Base-by-base conservation (phyloP, 768 basidiomycete species). In the Panaeolus cyanescens region DNA sequence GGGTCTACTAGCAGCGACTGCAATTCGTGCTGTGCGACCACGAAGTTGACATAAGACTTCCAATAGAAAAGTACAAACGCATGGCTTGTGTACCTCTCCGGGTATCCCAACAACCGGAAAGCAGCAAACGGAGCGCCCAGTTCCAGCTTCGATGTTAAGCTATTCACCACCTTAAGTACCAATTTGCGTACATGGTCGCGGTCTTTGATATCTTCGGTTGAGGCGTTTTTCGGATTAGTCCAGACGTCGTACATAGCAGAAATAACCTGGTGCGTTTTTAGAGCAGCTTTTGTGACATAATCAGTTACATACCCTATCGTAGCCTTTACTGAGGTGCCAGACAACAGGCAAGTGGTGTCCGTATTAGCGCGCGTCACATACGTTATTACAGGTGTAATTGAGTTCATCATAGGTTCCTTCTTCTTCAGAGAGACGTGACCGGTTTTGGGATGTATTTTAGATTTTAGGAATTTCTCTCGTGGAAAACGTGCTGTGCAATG, bases 291-390 rank as follows among this genome's bases (percentile, higher is more conserved):
- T 0, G 77, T 79, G 0, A 81, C 70, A 64, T 83, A 83, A 34
- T 83, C 77, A 12, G 79, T 70, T 0, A 79, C 69, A 69, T 79
- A 80, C 15, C 71, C 64, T 0, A 78, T 61, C 1, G 77, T 67
- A 8, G 77, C 71, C 54, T 79, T 78, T 0, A 81, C 68, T 1
- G 74, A 65, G 5, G 79, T 80, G 0, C 79, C 79, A 22, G 76
- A 79, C 28, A 74, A 54, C 1, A 80, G 55, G 57, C 72, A 72
- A 0, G 76, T 75, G 0, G 76, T 71, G 67, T 80, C 77, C 7
- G 76, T 74, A 54, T 80, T 80, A 55, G 74, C 76, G 7, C 74
- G 8, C 5, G 28, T 13, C 8, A 57, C 22, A 34, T 57, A 57
- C 4, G 56, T 57, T 5, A 36, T 4, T 8, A 57, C 33, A 3